These are phyloP conservation scores for Quillaja saponaria DNA, from an alignment of 306 rosid species.

Conservation along the genomic window DNA sequence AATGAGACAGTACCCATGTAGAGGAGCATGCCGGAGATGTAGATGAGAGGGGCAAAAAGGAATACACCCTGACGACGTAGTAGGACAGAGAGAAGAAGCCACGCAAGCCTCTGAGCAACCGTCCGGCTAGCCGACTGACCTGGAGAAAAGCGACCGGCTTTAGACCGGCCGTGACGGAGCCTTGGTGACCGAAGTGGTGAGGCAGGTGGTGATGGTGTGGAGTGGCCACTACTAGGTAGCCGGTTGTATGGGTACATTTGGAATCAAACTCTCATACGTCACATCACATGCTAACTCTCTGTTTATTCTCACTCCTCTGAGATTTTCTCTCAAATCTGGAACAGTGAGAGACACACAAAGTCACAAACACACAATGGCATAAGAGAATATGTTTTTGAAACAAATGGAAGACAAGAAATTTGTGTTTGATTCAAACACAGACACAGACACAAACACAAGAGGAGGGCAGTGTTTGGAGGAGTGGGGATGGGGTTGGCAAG, in stretches of 20 bases:
- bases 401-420: no score
- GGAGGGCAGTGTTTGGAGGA: no score
- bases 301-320: not conserved
- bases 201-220: conserved; percentile 84
- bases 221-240: conserved; percentile 92
- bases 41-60: conserved; percentile 92
- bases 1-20: conserved; percentile 81
- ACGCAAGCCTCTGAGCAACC: conserved; percentile 58
- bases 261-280: conserved; percentile 41
- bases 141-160: conserved; percentile 51
- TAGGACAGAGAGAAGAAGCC: conserved; percentile 68
- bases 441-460: no score
- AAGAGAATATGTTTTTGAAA: no score
- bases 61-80: conserved; percentile 90
- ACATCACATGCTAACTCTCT: conserved; percentile 5
- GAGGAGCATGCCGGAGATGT: conserved; percentile 85
- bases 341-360: not conserved
- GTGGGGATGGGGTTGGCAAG: no score
- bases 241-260: conserved; percentile 82
- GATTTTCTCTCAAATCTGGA: not conserved
- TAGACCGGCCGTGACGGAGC: conserved; percentile 63
- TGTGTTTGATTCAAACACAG: no score
- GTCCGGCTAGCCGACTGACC: conserved; percentile 48
- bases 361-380: no score
- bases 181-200: conserved; percentile 92